phyloP scores from a whole-genome alignment of 148 eudicot species.

The Rheum nobile region DNA sequence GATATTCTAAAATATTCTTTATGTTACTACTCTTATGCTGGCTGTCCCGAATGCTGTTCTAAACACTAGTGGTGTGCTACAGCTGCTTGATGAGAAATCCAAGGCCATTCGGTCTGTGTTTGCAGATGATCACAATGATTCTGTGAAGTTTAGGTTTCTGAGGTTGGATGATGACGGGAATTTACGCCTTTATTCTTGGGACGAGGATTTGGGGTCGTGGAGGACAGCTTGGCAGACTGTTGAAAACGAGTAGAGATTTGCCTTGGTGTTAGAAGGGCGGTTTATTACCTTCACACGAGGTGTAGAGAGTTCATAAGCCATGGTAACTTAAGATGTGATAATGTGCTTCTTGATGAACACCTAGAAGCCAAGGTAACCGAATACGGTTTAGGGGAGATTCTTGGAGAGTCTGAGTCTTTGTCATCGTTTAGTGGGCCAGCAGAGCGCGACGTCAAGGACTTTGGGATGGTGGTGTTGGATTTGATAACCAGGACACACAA shows the following conservation, averaged over 20 bases:
- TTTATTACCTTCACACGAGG: constrained; percentile 47
- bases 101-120: constrained; percentile 37
- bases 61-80: constrained; percentile 31
- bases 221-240: constrained; percentile 52
- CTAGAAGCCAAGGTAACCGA: constrained; percentile 45
- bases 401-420: constrained; percentile 8
- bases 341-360: constrained; percentile 37
- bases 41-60: constrained; percentile 38
- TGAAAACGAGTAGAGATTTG: constrained; percentile 39
- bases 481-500: constrained; percentile 29
- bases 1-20: background rate
- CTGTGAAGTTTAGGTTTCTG: constrained; percentile 39
- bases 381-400: constrained; percentile 23
- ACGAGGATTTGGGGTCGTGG: constrained; percentile 30
- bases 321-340: constrained; percentile 39
- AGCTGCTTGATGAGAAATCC: constrained; percentile 32
- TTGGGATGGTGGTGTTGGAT: constrained; percentile 35
- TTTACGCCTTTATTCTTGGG: constrained; percentile 55
- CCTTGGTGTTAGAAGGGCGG: constrained; percentile 35
- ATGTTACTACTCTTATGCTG: constrained; percentile 22
- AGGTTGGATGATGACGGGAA: constrained; percentile 62
- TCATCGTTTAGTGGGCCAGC: constrained; percentile 12
- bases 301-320: constrained; percentile 56
- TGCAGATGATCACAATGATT: constrained; percentile 44
- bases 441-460: constrained; percentile 36